A percentile compares a stretch with the other conserved stretches of the same genome.
Evolutionary conservation across 257 asterid genomes (phyloP).

Genomic region (Buddleja alternifolia): DNA sequence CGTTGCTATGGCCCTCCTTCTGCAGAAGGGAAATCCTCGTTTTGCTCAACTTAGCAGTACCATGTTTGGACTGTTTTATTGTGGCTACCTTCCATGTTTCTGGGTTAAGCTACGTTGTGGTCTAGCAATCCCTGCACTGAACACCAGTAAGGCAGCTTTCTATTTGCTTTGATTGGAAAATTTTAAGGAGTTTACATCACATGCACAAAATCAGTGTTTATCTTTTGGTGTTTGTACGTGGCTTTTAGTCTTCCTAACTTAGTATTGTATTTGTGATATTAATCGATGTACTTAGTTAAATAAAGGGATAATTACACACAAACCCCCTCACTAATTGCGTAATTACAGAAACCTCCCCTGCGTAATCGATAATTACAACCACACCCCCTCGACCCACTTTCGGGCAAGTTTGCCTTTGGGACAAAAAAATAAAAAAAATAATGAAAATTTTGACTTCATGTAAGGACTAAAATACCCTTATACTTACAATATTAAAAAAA

Average conservation of each 20-base stretch:
- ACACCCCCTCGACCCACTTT: no score
- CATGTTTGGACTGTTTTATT: constrained; percentile 93
- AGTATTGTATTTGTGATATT: background rate
- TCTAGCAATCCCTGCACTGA: constrained; percentile 79
- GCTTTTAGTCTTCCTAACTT: background rate
- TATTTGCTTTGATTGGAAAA: constrained; percentile 20
- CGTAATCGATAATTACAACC: no score
- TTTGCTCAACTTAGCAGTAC: constrained; percentile 93
- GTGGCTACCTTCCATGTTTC: constrained; percentile 98
- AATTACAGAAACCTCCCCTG: no score
- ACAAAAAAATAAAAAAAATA: no score
- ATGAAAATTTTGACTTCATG: no score
- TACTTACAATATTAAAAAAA: no score
- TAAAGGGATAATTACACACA: no score
- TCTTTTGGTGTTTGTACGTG: constrained; percentile 11
- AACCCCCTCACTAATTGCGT: no score
- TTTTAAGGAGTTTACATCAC: constrained; percentile 17
- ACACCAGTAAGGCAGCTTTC: constrained; percentile 66
- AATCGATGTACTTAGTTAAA: constrained; percentile 5
- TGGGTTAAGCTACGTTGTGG: constrained; percentile 97
- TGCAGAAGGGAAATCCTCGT: constrained; percentile 92
- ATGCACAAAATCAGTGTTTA: constrained; percentile 17
- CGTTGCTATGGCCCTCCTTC: constrained; percentile 69
- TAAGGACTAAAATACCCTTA: no score
- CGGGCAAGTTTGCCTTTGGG: no score